phyloP scores from a whole-genome alignment of 2,329 filamentous ascomycete species.

The Colletotrichum horii region DNA sequence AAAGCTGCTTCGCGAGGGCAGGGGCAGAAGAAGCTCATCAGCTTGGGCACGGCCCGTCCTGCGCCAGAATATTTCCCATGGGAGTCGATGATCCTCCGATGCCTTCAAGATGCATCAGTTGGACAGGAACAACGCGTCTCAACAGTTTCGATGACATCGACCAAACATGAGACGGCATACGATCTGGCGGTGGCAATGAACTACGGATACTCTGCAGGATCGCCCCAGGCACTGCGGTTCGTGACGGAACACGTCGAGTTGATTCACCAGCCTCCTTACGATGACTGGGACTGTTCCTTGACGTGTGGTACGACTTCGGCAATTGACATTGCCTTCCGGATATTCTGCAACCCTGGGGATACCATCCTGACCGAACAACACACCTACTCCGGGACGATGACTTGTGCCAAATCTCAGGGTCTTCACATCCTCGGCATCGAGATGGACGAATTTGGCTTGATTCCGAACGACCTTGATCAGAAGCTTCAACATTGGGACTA shows the following conservation, averaged over 20 bases:
- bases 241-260: neutral
- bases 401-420: neutral
- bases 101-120: too few species aligned
- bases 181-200: neutral
- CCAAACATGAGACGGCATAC: too few species aligned
- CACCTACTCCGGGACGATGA: neutral
- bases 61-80: too few species aligned
- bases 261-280: neutral
- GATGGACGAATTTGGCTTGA: neutral
- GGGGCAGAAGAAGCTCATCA: too few species aligned
- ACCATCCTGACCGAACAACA: neutral
- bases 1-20: too few species aligned
- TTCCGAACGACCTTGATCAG: neutral
- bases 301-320: neutral
- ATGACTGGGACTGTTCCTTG: neutral
- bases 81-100: too few species aligned
- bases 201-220: neutral
- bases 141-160: too few species aligned
- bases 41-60: too few species aligned
- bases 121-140: too few species aligned
- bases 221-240: neutral
- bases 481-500: conserved; percentile 52
- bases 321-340: neutral
- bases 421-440: neutral
- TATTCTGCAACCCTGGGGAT: neutral